phyloP scores from a whole-genome alignment of 371 early-diverging fungal genomes.

The Coemansia sp. region DNA sequence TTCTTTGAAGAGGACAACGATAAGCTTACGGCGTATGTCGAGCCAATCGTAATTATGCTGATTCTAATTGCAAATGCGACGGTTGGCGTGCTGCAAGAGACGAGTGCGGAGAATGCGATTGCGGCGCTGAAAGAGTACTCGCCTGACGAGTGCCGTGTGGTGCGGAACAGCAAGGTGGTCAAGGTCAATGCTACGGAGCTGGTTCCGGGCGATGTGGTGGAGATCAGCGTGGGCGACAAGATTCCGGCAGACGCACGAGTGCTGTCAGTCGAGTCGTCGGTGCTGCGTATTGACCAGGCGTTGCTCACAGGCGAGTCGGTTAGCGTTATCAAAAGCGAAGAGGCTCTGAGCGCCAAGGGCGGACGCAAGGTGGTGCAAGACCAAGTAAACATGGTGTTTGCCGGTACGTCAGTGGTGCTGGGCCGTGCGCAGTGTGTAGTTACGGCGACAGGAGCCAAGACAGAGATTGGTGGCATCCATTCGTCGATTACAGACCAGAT shows the following conservation, averaged over 20 bases:
- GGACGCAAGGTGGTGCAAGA: slow-evolving; percentile 88
- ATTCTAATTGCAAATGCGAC: slow-evolving; percentile 96
- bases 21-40: slow-evolving; percentile 84
- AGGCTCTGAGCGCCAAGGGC: slow-evolving; percentile 54
- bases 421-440: slow-evolving; percentile 91
- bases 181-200: slow-evolving; percentile 77
- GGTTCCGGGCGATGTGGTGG: slow-evolving; percentile 96
- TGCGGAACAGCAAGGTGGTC: slow-evolving; percentile 68
- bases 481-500: slow-evolving; percentile 78
- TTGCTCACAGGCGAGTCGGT: slow-evolving; percentile 96
- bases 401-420: slow-evolving; percentile 92
- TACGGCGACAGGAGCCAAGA: slow-evolving; percentile 78
- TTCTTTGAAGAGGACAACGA: slow-evolving; percentile 75
- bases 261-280: slow-evolving; percentile 69
- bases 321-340: slow-evolving; percentile 79
- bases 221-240: slow-evolving; percentile 89
- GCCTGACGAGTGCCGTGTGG: slow-evolving; percentile 90
- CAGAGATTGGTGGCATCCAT: slow-evolving; percentile 95
- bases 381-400: slow-evolving; percentile 91
- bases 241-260: slow-evolving; percentile 95
- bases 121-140: slow-evolving; percentile 94
- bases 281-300: slow-evolving; percentile 92
- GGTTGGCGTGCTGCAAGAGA: slow-evolving; percentile 95
- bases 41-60: slow-evolving; percentile 93
- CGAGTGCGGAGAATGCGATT: slow-evolving; percentile 95